Evolutionary conservation across 805 yeast species (phyloP).

Genomic region (Saturnispora silvae): DNA sequence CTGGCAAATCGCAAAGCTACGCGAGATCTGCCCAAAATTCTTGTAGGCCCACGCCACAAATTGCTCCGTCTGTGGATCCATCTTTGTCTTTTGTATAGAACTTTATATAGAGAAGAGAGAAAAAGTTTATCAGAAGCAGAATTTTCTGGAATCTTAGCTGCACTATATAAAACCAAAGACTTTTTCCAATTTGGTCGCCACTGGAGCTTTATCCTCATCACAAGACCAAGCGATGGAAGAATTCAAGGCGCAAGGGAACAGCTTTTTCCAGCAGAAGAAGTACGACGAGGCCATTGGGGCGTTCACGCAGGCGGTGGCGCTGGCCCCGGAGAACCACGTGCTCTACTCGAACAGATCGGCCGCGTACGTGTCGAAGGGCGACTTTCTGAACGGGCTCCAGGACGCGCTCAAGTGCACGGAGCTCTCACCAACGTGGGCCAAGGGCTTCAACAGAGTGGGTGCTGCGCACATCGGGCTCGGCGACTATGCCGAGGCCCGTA

Average conservation of each 20-base stretch:
- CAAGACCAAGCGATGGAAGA: conserved; percentile 67
- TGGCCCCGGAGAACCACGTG: conserved; percentile 81
- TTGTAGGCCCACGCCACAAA: conserved; percentile 37
- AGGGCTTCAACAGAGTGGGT: conserved; percentile 88
- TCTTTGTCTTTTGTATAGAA: no score
- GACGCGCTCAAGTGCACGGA: conserved; percentile 82
- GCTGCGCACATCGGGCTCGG: conserved; percentile 89
- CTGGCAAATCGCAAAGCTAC: conserved; percentile 53
- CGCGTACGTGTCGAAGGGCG: conserved; percentile 66
- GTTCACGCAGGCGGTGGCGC: conserved; percentile 79
- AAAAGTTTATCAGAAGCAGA: no score
- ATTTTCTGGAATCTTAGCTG: no score
- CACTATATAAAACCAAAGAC: no score
- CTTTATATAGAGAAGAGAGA: no score
- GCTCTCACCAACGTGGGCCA: conserved; percentile 84
- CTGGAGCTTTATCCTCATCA: no score
- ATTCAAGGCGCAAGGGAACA: conserved; percentile 85
- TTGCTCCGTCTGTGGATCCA: conserved; percentile 24
- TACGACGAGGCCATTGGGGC: conserved; percentile 67
- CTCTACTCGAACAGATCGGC: conserved; percentile 92
- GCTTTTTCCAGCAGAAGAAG: conserved; percentile 82
- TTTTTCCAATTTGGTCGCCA: no score
- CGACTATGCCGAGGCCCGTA: conserved; percentile 62
- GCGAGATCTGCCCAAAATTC: conserved; percentile 38
- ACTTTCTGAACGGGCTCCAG: conserved; percentile 61